Evolutionary conservation across 805 yeast species (phyloP), one percentile per base, ranked within the genome.

Genomic region (Monosporozyma unispora): DNA sequence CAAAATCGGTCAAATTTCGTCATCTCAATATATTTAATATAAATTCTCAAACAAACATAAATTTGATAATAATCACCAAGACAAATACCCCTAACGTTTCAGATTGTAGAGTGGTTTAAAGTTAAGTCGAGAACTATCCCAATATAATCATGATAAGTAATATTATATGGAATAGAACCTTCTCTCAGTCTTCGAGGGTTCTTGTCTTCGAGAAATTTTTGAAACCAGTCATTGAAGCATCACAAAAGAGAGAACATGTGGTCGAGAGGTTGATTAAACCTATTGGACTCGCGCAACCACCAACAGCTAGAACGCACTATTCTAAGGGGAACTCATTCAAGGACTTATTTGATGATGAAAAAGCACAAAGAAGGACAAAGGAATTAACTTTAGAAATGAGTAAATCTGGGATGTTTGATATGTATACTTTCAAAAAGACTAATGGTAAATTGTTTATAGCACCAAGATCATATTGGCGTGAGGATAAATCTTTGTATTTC

Each of bases 381-480:
- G 79, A 76, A 51, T 65, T 84, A 53, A 82, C 81, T 56, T 70
- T 71, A 44, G 88, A 84, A 66, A 74, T 83, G 55, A 76, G 82
- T 23, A 78, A 77, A 54, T 80, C 87, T 25, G 82, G 85, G n/a
- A 75, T 81, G 74, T 76, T 79, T 54, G 84, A 82, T 51, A 72
- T 82, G 60, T 78, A 78, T 58, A 74, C 77, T 2, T 82, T 79
- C 60, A 72, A 82, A 45, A 83, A 82, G 57, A 86, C 91, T 2
- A 77, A 81, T 37, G 99, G 98, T 22, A 88, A 89, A 67, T 73
- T 90, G 54, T 93, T 89, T 70, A 70, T 76, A 16, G 78, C 96
- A 0, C 98, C 98, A 1, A 72, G 77, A n/a, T 78, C 89, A 1
- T 83, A 78, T 57, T 90, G 91, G 77, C 78, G 77, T 52, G 68